These are phyloP conservation scores for Leptographium procerum DNA, from an alignment of 2,329 filamentous ascomycete genomes.

Conservation along the genomic window DNA sequence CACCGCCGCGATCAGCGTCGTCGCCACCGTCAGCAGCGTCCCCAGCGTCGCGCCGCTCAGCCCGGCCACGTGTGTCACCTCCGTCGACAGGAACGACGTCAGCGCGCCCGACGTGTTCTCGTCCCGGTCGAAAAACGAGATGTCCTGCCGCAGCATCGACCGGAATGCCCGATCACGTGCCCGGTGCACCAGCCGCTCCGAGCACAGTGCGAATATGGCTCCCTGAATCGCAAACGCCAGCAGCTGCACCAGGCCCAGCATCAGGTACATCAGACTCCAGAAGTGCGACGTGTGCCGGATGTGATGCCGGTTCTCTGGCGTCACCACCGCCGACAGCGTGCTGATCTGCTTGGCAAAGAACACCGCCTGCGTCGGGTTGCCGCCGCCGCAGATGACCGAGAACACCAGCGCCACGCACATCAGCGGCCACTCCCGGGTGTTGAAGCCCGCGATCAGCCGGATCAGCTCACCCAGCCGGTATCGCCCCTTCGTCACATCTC, in stretches of 20 bases:
- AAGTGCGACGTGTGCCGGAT: conserved; percentile 66
- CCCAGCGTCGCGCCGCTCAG: conserved; percentile 81
- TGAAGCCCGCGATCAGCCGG: conserved; percentile 71
- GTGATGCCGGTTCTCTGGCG: conserved; percentile 33
- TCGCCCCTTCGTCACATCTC: conserved; percentile 23
- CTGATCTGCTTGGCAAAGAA: conserved; percentile 85
- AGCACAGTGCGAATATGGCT: conserved; percentile 68
- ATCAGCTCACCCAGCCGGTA: conserved; percentile 68
- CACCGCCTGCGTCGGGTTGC: conserved; percentile 52
- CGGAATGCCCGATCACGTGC: conserved; percentile 77
- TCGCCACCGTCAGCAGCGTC: conserved; percentile 68
- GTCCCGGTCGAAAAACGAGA: conserved; percentile 80
- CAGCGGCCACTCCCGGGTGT: conserved; percentile 55
- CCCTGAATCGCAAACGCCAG: conserved; percentile 59
- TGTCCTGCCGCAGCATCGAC: conserved; percentile 82
- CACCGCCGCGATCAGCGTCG: conserved; percentile 68
- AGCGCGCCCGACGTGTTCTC: conserved; percentile 83
- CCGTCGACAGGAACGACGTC: conserved; percentile 78
- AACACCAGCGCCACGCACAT: conserved; percentile 67
- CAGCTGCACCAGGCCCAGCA: conserved; percentile 66
- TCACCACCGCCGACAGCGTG: conserved; percentile 28
- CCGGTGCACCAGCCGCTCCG: conserved; percentile 74
- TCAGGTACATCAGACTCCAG: conserved; percentile 81
- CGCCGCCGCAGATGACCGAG: conserved; percentile 66
- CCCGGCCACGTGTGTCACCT: conserved; percentile 80